Conservation (phyloP, 2,329 filamentous ascomycete species). For the Oidium heveae region DNA sequence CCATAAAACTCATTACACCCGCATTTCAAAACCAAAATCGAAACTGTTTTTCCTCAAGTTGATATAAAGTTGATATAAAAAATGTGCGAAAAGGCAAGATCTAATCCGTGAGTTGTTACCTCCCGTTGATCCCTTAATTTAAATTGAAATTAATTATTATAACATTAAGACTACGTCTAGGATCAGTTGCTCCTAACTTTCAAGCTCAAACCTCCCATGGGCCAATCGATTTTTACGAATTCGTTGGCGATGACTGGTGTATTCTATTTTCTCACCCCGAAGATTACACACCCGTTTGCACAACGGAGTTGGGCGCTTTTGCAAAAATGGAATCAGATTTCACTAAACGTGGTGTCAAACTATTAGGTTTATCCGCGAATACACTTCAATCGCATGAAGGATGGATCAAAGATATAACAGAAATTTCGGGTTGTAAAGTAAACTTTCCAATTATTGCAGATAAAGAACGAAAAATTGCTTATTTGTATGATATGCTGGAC, state of each 20-base stretch:
- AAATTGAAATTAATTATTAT: neutral
- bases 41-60: too few species aligned
- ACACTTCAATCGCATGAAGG: slow-evolving; percentile 57
- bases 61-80: neutral
- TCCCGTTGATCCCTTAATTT: neutral
- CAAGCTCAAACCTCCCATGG: slow-evolving; percentile 56
- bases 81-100: neutral
- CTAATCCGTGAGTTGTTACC: neutral
- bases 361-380: slow-evolving; percentile 78
- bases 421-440: slow-evolving; percentile 45
- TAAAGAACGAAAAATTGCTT: slow-evolving; percentile 53
- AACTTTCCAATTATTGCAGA: slow-evolving; percentile 63
- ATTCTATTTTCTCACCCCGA: slow-evolving; percentile 68
- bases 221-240: slow-evolving; percentile 62
- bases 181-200: slow-evolving; percentile 54
- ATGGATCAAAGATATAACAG: slow-evolving; percentile 79
- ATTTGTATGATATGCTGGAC: slow-evolving; percentile 62
- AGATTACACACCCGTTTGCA: slow-evolving; percentile 90
- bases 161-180: slow-evolving; percentile 31
- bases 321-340: slow-evolving; percentile 78
- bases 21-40: too few species aligned
- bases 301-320: slow-evolving; percentile 82
- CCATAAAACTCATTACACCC: too few species aligned
- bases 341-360: slow-evolving; percentile 63
- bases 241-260: slow-evolving; percentile 55